Conservation (phyloP, 2,329 filamentous ascomycete species). For the Diaporthe vaccinii region DNA sequence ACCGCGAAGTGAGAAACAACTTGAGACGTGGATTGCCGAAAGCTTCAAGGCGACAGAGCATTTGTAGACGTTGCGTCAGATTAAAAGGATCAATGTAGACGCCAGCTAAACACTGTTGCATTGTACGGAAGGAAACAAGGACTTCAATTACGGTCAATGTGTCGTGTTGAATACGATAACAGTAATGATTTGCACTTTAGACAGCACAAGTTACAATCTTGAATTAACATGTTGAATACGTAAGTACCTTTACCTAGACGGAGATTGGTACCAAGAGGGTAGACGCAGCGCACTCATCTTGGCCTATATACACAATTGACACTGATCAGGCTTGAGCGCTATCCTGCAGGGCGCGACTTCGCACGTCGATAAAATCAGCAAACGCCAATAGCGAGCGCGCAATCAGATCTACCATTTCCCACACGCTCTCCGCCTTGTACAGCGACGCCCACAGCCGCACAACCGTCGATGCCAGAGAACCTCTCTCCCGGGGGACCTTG, state of each 20-base stretch:
- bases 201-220: not conserved
- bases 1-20: not conserved
- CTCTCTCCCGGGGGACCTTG: not conserved
- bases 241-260: not conserved
- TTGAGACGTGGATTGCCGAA: not conserved
- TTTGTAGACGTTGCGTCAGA: not conserved
- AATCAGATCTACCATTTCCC: not conserved
- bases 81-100: not conserved
- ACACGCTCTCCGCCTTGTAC: conserved; percentile 6
- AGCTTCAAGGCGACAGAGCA: not conserved
- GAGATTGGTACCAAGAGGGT: not conserved
- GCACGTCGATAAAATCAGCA: not conserved
- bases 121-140: not conserved
- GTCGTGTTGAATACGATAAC: not conserved
- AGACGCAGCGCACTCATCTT: too few species aligned
- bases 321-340: not conserved
- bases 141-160: not conserved
- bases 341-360: not conserved
- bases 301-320: not conserved
- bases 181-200: not conserved
- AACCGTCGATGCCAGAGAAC: not conserved
- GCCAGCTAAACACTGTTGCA: not conserved
- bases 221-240: not conserved
- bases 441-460: conserved; percentile 2
- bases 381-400: conserved; percentile 7